Conservation (phyloP, 2,329 filamentous ascomycete genomes). For the Bertia moriformis region DNA sequence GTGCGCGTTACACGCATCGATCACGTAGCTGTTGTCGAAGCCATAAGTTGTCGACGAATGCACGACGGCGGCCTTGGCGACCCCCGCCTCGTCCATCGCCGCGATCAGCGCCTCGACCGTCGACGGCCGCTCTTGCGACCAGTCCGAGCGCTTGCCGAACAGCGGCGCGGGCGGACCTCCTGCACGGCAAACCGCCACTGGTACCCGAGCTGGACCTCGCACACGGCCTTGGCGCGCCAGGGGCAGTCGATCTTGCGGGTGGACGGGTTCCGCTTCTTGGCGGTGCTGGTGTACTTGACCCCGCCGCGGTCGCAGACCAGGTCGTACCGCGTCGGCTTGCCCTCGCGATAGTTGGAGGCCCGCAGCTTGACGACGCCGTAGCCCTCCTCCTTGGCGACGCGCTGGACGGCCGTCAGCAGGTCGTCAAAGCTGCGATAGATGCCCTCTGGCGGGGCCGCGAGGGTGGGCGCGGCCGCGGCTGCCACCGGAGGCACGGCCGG, state of each 20-base stretch:
- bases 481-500: too few species aligned
- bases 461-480: too few species aligned
- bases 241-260: conserved; percentile 49
- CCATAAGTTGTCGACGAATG: too few species aligned
- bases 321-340: conserved; percentile 47
- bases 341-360: conserved; percentile 48
- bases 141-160: too few species aligned
- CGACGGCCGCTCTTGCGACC: too few species aligned
- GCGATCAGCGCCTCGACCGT: too few species aligned
- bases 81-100: too few species aligned
- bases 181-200: conserved; percentile 52
- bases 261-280: conserved; percentile 48
- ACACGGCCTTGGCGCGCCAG: conserved; percentile 48
- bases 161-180: too few species aligned
- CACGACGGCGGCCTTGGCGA: too few species aligned
- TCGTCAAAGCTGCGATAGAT: conserved; percentile 46
- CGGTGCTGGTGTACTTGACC: conserved; percentile 50
- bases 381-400: conserved; percentile 44
- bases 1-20: too few species aligned
- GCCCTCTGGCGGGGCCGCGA: conserved; percentile 41
- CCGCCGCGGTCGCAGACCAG: conserved; percentile 48
- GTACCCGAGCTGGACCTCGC: conserved; percentile 45
- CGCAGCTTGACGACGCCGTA: conserved; percentile 49
- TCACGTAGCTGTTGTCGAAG: too few species aligned
- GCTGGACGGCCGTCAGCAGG: conserved; percentile 39